Percentiles rank a stretch among this genome's conserved stretches.
Conservation (phyloP, 495 filamentous ascomycete genomes). For the Penicillium goetzii region DNA sequence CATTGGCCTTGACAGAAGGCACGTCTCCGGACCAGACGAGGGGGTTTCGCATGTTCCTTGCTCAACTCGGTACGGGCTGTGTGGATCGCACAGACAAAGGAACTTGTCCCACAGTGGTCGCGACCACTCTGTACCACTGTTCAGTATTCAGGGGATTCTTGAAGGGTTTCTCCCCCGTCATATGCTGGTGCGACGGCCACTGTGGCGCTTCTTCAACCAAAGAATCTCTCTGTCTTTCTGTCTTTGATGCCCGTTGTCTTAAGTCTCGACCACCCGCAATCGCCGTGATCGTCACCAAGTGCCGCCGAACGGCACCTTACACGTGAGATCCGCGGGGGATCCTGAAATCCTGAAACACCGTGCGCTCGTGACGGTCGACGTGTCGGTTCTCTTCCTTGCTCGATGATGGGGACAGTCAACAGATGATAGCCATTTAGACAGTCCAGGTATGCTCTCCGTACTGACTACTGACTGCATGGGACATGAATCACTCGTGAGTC, state of each 20-base stretch:
- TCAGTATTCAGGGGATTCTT: neutral
- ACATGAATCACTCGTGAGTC: neutral
- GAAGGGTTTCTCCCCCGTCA: neutral
- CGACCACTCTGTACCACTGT: neutral
- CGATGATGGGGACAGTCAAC: neutral
- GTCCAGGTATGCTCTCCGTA: neutral
- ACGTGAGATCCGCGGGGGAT: conserved; percentile 39
- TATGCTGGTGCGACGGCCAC: neutral
- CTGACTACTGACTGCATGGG: neutral
- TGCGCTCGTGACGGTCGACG: conserved; percentile 17
- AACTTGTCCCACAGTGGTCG: conserved; percentile 3
- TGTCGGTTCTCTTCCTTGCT: conserved; percentile 4
- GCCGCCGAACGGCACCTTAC: conserved; percentile 31
- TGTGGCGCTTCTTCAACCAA: conserved; percentile 9
- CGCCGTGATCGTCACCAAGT: conserved; percentile 29
- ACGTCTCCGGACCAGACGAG: conserved; percentile 6
- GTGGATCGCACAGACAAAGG: conserved; percentile 6
- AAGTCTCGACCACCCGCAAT: conserved; percentile 14
- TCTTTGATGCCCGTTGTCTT: neutral
- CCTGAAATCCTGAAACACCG: conserved; percentile 26
- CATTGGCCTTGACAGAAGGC: neutral
- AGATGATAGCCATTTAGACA: neutral
- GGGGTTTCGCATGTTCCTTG: conserved; percentile 21
- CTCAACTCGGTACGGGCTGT: conserved; percentile 9
- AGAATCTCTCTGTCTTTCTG: neutral